A percentile compares a stretch with the other conserved stretches of the same genome.
Conservation (phyloP, 2,329 filamentous ascomycete genomes). For the Calonectria honghensis region DNA sequence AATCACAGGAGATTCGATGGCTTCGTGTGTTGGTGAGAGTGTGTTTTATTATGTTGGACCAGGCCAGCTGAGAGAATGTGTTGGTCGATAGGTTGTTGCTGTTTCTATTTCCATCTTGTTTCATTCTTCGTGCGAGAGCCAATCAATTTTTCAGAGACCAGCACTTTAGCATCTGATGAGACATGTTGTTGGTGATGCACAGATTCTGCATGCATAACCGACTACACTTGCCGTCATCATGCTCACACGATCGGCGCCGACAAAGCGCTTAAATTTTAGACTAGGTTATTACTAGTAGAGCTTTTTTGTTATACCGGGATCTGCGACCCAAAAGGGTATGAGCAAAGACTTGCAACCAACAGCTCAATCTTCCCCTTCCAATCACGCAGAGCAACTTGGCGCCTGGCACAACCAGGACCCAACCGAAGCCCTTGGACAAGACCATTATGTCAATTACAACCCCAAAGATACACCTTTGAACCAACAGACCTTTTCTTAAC, state of each 20-base stretch:
- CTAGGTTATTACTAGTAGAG: background rate
- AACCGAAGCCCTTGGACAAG: no score
- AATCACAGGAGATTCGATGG: no score
- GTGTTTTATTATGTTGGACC: no score
- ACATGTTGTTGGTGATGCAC: constrained; percentile 5
- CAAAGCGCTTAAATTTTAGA: background rate
- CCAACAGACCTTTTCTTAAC: background rate
- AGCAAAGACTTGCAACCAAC: background rate
- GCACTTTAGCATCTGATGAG: no score
- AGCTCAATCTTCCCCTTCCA: background rate
- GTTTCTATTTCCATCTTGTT: no score
- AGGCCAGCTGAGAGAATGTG: no score
- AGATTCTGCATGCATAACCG: background rate
- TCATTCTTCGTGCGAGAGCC: no score
- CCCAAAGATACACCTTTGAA: no score
- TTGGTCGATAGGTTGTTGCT: no score
- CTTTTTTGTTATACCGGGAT: background rate
- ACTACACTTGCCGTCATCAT: background rate
- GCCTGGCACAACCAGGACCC: background rate
- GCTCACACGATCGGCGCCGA: background rate
- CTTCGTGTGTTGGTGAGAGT: no score
- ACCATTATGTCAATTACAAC: no score
- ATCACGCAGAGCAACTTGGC: background rate
- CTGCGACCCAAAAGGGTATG: background rate
- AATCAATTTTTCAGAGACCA: no score